A percentile compares a stretch with the other conserved stretches of the same genome.
These are phyloP conservation scores for Metarhizium album DNA, from an alignment of 2,329 filamentous ascomycete genomes.

Conservation along the genomic window DNA sequence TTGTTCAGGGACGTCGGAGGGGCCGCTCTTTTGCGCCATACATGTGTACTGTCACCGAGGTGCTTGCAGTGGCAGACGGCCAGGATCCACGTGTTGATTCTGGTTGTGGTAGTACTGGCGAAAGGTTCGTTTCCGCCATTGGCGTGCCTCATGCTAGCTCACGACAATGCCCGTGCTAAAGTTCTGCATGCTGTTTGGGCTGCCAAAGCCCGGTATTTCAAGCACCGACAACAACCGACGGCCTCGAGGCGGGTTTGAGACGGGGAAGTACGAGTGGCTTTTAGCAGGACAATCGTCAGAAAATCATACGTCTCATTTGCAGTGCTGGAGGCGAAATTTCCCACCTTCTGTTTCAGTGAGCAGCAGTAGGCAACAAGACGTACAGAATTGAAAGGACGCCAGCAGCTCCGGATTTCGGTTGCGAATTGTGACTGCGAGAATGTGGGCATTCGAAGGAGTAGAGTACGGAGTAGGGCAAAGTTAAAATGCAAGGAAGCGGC, in stretches of 20 bases:
- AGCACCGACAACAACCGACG: background rate
- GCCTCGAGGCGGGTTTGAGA: background rate
- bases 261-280: no score
- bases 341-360: no score
- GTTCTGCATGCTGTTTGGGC: background rate
- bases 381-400: no score
- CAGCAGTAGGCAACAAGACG: no score
- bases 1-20: background rate
- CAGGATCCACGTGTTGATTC: background rate
- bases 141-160: background rate
- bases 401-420: no score
- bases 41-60: background rate
- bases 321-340: no score
- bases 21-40: background rate
- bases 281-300: no score
- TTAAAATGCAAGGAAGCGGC: background rate
- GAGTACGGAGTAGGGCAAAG: background rate
- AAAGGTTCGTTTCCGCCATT: background rate
- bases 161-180: background rate
- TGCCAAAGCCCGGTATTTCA: conserved; percentile 1
- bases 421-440: no score
- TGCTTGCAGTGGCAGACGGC: background rate
- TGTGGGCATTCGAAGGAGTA: no score
- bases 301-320: no score
- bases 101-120: background rate